These are phyloP conservation scores for Phytophthora citrophthora DNA, from an alignment of 352 stramenopile species.

Conservation along the genomic window DNA sequence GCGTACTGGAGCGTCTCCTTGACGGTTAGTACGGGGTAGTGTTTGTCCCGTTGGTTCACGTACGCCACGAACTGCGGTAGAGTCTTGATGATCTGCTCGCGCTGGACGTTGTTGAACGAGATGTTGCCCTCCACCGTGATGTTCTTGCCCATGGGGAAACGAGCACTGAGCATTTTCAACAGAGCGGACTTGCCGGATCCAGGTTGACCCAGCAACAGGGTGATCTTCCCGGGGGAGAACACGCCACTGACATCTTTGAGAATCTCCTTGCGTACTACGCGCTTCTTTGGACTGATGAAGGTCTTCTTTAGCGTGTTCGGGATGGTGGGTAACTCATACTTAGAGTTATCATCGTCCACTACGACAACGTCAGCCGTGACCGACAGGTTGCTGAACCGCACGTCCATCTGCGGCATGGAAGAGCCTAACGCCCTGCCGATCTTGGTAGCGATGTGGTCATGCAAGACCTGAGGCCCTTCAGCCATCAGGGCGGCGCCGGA, in stretches of 20 bases:
- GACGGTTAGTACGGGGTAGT: conserved; percentile 20
- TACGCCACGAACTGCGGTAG: conserved; percentile 14
- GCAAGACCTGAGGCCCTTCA: conserved; percentile 34
- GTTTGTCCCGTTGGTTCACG: too few species aligned
- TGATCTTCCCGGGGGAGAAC: conserved; percentile 43
- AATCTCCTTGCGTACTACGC: conserved; percentile 40
- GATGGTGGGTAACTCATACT: conserved; percentile 35
- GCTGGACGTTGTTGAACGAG: conserved; percentile 40
- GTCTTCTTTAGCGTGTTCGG: conserved; percentile 21
- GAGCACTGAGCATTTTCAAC: conserved; percentile 45
- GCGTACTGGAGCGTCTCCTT: too few species aligned
- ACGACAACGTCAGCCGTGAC: conserved; percentile 25
- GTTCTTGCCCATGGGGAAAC: conserved; percentile 39
- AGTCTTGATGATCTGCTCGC: conserved; percentile 29
- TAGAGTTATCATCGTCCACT: background rate
- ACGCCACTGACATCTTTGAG: conserved; percentile 38
- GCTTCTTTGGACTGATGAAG: conserved; percentile 36
- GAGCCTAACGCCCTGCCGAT: conserved; percentile 22
- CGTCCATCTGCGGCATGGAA: conserved; percentile 32
- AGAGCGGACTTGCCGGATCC: conserved; percentile 13
- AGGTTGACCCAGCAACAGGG: conserved; percentile 37
- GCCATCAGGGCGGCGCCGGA: conserved; percentile 27
- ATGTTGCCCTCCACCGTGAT: conserved; percentile 39
- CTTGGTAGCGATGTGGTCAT: conserved; percentile 27
- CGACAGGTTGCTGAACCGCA: conserved; percentile 27